A percentile compares a stretch with the other conserved stretches of the same genome.
Evolutionary conservation across 179 eudicot genomes (phyloP).

Genomic region (Patellifolia procumbens): DNA sequence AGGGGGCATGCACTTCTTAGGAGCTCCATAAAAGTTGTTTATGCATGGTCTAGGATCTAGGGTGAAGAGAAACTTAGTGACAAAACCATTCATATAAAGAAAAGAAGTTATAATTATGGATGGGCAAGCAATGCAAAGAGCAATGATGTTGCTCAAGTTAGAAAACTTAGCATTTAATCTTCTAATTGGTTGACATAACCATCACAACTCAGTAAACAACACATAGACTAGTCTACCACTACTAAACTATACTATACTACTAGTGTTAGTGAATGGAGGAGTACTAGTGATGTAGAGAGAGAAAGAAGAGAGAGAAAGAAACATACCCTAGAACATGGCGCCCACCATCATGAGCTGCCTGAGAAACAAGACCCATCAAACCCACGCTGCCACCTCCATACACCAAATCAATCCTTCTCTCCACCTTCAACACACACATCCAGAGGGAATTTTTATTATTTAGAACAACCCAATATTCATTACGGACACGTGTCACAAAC

Average conservation of each 20-base stretch:
- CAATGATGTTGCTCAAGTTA: conserved; percentile 32
- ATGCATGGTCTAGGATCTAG: conserved; percentile 25
- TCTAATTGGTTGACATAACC: conserved; percentile 32
- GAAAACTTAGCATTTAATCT: conserved; percentile 28
- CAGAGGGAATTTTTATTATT: not conserved
- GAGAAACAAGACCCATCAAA: conserved; percentile 96
- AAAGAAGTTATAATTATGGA: conserved; percentile 21
- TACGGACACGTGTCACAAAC: conserved; percentile 39
- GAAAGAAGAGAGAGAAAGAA: conserved; percentile 23
- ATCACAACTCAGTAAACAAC: conserved; percentile 14
- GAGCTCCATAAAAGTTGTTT: conserved; percentile 20
- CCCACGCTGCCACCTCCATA: conserved; percentile 99
- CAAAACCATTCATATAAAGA: conserved; percentile 15
- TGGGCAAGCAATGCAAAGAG: conserved; percentile 12
- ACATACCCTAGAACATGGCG: conserved; percentile 96
- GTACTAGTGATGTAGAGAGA: conserved; percentile 7
- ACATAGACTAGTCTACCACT: too few species aligned
- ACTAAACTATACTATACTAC: conserved; percentile 8
- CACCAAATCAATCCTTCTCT: conserved; percentile 89
- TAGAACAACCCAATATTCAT: not conserved
- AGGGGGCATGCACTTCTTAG: not conserved
- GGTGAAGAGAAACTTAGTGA: conserved; percentile 3
- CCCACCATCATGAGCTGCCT: conserved; percentile 97
- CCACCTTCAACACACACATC: conserved; percentile 62
- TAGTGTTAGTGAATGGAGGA: too few species aligned